phyloP scores from a whole-genome alignment of 2,329 filamentous ascomycete genomes.

The Beauveria varroae region DNA sequence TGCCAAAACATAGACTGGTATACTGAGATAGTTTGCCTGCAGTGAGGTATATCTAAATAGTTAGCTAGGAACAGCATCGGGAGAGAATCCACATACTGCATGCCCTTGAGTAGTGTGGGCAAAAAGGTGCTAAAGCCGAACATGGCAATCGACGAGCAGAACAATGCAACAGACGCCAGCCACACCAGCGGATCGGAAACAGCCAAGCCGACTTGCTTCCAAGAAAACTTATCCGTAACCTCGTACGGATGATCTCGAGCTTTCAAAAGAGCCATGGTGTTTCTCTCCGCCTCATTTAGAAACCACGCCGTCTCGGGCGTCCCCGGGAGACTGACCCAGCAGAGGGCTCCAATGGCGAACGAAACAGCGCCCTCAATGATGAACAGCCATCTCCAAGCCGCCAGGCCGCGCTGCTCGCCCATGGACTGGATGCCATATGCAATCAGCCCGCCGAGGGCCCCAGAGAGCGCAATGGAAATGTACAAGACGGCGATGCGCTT shows the following conservation, averaged over 20 bases:
- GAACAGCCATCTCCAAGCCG: slow-evolving; percentile 45
- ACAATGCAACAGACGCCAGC: slow-evolving; percentile 22
- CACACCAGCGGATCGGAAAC: slow-evolving; percentile 24
- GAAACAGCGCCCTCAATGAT: slow-evolving; percentile 35
- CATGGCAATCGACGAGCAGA: slow-evolving; percentile 24
- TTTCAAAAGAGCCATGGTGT: slow-evolving; percentile 21
- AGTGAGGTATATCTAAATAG: slow-evolving; percentile 16
- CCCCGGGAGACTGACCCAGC: slow-evolving; percentile 36
- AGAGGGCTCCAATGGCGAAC: slow-evolving; percentile 20
- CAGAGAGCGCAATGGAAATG: slow-evolving; percentile 23
- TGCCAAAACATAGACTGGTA: slow-evolving; percentile 26
- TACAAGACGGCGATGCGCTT: slow-evolving; percentile 25
- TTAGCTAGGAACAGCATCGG: no score
- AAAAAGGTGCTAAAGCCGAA: slow-evolving; percentile 30
- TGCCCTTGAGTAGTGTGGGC: slow-evolving; percentile 26
- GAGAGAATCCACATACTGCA: slow-evolving; percentile 19
- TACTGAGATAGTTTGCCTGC: slow-evolving; percentile 26
- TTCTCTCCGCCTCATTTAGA: slow-evolving; percentile 32
- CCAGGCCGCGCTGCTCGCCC: slow-evolving; percentile 35
- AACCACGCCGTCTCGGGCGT: slow-evolving; percentile 37
- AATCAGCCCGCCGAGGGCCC: slow-evolving; percentile 24
- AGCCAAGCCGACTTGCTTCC: slow-evolving; percentile 18
- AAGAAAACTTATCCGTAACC: slow-evolving; percentile 16
- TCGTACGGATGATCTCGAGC: slow-evolving; percentile 19
- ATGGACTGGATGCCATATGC: slow-evolving; percentile 29